Evolutionary conservation across 2,329 filamentous ascomycete species (phyloP), one percentile per base, ranked within the genome.

Genomic region (Paracorniculantispora psalliotae): DNA sequence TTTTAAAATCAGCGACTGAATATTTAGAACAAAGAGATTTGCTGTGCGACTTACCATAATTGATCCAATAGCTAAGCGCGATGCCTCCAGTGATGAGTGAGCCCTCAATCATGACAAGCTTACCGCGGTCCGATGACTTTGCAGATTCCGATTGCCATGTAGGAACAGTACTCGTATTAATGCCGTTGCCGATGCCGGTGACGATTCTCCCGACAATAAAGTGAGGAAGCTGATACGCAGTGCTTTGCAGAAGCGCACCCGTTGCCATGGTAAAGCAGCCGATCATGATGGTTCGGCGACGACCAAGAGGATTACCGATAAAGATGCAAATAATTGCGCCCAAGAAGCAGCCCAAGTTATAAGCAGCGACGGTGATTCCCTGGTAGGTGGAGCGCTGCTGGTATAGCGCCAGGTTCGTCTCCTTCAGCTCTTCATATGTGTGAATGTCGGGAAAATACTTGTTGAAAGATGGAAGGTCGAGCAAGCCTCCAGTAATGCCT

Each of bases 401-500:
- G 63, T 28, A 68, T 67, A 46, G 67, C 66, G 59, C 72, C 64
- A 1, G 61, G 48, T 2, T 57, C 8, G 25, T 64, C 62, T 21
- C 49, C n/a, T 5, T 66, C 63, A 81, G 78, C 30, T 35, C 21
- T 26, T 30, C 33, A 10, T 53, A 81, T 3, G 77, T 69, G 6
- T 75, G 71, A 62, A 19, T 70, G 3, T 81, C 82, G 48, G 80
- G 66, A 71, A 84, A 84, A 67, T 76, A 81, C 2, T 63, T 55
- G 13, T 81, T 73, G 64, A 84, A 83, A 64, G 82, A 71, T 10
- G 72, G 69, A 2, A 90, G 78, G 2, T 85, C 88, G 57, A 91
- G 77, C 59, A 91, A 81, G 59, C 83, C 83, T 46, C 84, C 86
- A 76, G 87, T 88, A 2, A 88, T 84, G 65, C 86, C 83, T 71